phyloP scores from a whole-genome alignment of 1,284 basidiomycete genomes.

The Crepidotus sp. region DNA sequence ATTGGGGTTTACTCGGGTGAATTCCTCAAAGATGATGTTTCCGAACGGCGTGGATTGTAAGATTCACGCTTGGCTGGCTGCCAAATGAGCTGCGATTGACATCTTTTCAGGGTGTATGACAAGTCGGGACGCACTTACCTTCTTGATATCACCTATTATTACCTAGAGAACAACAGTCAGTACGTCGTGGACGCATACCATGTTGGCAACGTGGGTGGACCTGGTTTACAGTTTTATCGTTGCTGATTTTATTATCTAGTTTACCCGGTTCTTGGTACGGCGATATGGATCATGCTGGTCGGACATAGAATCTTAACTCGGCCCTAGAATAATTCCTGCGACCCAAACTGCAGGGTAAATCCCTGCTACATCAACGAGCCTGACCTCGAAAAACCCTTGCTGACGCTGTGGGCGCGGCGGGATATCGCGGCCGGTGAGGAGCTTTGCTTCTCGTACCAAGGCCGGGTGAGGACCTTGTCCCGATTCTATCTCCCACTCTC shows the following conservation, averaged over 20 bases:
- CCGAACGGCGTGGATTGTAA: slow-evolving; percentile 59
- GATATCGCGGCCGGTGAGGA: slow-evolving; percentile 66
- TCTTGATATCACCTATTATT: slow-evolving; percentile 73
- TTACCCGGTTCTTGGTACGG: slow-evolving; percentile 58
- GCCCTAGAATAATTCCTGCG: slow-evolving; percentile 78
- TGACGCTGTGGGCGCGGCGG: slow-evolving; percentile 63
- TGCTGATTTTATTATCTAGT: slow-evolving; percentile 31
- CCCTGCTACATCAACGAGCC: slow-evolving; percentile 65
- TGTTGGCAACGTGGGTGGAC: slow-evolving; percentile 66
- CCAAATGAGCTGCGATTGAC: slow-evolving; percentile 10
- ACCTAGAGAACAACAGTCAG: slow-evolving; percentile 36
- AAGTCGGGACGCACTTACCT: slow-evolving; percentile 75
- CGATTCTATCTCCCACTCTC: background rate
- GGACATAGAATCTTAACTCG: background rate
- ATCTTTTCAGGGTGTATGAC: slow-evolving; percentile 57
- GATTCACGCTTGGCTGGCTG: slow-evolving; percentile 22
- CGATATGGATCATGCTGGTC: slow-evolving; percentile 4
- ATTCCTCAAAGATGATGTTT: slow-evolving; percentile 59
- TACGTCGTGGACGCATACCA: slow-evolving; percentile 80
- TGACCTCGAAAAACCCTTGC: slow-evolving; percentile 48
- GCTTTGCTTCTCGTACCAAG: slow-evolving; percentile 75
- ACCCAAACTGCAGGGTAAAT: slow-evolving; percentile 72
- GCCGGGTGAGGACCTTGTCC: slow-evolving; percentile 23
- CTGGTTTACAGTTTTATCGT: background rate
- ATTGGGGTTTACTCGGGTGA: slow-evolving; percentile 85